phyloP scores from a whole-genome alignment of 257 asterid genomes.

The Solanum ahanhuiri region DNA sequence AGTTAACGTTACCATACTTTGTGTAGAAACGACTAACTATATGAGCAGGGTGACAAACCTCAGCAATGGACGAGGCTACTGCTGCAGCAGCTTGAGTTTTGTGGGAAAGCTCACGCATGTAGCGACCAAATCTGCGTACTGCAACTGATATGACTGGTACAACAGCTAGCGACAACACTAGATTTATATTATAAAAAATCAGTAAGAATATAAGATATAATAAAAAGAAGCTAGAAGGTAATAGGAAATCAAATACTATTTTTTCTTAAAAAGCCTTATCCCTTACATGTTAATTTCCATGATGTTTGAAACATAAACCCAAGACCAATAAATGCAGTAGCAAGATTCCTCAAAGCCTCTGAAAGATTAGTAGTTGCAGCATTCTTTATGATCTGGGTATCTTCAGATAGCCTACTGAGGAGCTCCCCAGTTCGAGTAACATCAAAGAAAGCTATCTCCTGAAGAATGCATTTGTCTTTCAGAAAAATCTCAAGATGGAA shows the following conservation, averaged over 20 bases:
- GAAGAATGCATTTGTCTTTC: conserved; percentile 2
- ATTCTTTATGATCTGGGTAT: conserved; percentile 79
- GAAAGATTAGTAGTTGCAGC: conserved; percentile 92
- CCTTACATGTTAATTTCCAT: conserved; percentile 60
- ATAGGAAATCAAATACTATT: not conserved
- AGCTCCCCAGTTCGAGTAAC: conserved; percentile 92
- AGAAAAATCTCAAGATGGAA: not conserved
- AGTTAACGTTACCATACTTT: not conserved
- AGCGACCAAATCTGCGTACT: conserved; percentile 68
- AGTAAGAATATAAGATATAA: not conserved
- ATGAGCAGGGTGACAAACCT: conserved; percentile 30
- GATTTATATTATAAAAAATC: not conserved
- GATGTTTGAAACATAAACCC: conserved; percentile 83
- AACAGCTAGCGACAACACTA: conserved; percentile 78
- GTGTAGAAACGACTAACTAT: not conserved
- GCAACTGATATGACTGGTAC: conserved; percentile 64
- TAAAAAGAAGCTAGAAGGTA: not conserved
- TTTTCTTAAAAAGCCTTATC: not conserved
- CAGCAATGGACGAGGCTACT: conserved; percentile 79
- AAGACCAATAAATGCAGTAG: conserved; percentile 76
- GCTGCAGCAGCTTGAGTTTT: conserved; percentile 93
- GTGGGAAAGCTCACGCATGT: conserved; percentile 74
- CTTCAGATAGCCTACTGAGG: conserved; percentile 87
- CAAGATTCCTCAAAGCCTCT: conserved; percentile 72
- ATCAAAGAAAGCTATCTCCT: conserved; percentile 89